Conservation (phyloP, 306 rosid genomes). For the Rosa persica region DNA sequence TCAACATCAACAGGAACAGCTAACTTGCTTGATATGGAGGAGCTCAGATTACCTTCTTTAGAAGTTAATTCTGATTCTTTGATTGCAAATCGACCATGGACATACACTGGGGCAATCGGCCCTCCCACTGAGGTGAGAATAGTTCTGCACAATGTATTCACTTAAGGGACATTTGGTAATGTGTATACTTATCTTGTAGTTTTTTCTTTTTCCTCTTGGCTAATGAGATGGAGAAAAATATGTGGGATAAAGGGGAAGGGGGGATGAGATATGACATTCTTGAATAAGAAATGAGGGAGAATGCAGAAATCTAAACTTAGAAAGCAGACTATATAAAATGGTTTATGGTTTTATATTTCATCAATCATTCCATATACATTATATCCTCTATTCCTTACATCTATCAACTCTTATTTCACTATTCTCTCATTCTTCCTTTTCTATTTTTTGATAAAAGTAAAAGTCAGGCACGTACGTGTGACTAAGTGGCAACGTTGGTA, state of each 20-base stretch:
- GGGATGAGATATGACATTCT: background rate
- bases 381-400: no score
- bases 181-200: background rate
- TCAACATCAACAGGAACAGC: slow-evolving; percentile 47
- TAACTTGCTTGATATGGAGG: slow-evolving; percentile 52
- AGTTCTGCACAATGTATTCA: background rate
- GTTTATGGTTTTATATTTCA: no score
- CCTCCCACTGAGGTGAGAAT: slow-evolving; percentile 51
- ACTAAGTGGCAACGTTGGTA: no score
- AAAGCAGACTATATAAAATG: background rate
- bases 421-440: no score
- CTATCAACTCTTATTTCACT: no score
- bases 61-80: slow-evolving; percentile 41
- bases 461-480: no score
- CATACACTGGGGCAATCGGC: slow-evolving; percentile 41
- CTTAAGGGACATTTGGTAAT: background rate
- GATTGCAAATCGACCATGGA: slow-evolving; percentile 48
- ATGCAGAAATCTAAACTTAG: background rate
- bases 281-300: background rate
- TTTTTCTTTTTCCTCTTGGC: no score
- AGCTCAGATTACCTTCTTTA: slow-evolving; percentile 49
- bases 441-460: no score
- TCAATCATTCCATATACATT: no score
- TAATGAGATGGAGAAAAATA: no score
- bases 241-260: background rate